Percentiles rank a stretch among this genome's conserved stretches.
Evolutionary conservation across 208 protist species (phyloP).

Genomic region (Porcisia hertigi): DNA sequence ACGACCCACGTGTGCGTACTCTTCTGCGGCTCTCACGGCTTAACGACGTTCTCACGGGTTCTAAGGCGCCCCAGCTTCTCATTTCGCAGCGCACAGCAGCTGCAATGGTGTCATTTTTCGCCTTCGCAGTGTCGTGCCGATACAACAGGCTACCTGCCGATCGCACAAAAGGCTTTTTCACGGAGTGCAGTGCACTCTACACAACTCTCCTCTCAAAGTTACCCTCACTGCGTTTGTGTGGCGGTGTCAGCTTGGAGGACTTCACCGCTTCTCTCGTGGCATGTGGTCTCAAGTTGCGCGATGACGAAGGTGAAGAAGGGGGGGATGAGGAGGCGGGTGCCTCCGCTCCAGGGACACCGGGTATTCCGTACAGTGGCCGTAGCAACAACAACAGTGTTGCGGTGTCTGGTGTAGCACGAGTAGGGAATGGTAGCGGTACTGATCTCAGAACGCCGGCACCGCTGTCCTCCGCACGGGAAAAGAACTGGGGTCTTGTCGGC

Average conservation of each 20-base stretch:
- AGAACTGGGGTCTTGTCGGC: constrained; percentile 39
- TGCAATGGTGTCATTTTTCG: constrained; percentile 64
- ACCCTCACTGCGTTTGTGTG: constrained; percentile 41
- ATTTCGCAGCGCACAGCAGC: constrained; percentile 50
- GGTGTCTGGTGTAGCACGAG: neutral
- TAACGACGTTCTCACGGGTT: constrained; percentile 35
- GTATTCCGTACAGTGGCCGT: constrained; percentile 11
- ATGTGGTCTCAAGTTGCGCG: constrained; percentile 73
- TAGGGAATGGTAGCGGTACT: neutral
- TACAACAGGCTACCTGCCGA: constrained; percentile 34
- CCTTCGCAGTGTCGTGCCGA: constrained; percentile 63
- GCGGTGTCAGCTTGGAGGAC: constrained; percentile 61
- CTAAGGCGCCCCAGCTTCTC: constrained; percentile 9
- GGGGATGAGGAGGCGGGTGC: constrained; percentile 12
- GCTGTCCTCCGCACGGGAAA: constrained; percentile 15
- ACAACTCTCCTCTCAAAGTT: constrained; percentile 45
- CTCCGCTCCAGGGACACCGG: neutral
- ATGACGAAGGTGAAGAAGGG: constrained; percentile 22
- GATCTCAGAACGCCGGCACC: neutral
- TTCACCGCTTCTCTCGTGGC: constrained; percentile 75
- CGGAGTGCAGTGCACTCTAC: constrained; percentile 63
- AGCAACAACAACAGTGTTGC: constrained; percentile 14
- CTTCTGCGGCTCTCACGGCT: constrained; percentile 70
- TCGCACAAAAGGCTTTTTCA: constrained; percentile 70
- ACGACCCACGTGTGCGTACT: constrained; percentile 56